phyloP scores from a whole-genome alignment of 805 yeast species.

The Ogataea minuta region DNA sequence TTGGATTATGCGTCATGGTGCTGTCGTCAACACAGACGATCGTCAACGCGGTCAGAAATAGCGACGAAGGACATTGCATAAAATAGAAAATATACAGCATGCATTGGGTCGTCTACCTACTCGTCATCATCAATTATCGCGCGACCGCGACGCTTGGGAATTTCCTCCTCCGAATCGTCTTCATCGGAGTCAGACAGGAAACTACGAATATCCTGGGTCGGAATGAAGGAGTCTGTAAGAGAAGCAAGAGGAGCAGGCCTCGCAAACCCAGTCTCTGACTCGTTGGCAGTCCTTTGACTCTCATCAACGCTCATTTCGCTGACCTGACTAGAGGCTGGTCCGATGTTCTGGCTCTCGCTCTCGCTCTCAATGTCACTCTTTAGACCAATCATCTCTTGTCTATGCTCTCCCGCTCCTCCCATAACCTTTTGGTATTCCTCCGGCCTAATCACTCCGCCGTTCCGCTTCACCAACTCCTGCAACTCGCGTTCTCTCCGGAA shows the following conservation, averaged over 20 bases:
- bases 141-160: conserved; percentile 1
- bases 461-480: conserved; percentile 34
- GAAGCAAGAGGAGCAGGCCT: too few species aligned
- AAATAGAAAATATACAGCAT: conserved; percentile 11
- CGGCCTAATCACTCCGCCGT: conserved; percentile 29
- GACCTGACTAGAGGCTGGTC: neutral
- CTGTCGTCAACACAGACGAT: conserved; percentile 79
- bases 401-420: conserved; percentile 3
- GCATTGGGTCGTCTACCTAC: neutral
- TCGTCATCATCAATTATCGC: conserved; percentile 4
- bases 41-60: conserved; percentile 38
- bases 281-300: too few species aligned
- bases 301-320: neutral
- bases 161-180: conserved; percentile 8
- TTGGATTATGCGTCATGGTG: conserved; percentile 77
- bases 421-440: conserved; percentile 26
- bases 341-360: conserved; percentile 12
- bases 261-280: too few species aligned
- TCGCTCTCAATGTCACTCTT: conserved; percentile 9
- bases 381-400: conserved; percentile 13
- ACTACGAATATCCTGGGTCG: too few species aligned
- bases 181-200: neutral
- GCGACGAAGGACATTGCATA: conserved; percentile 49
- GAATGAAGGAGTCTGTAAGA: too few species aligned
- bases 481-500: conserved; percentile 55